A percentile compares a stretch with the other conserved stretches of the same genome.
These are phyloP conservation scores for Solanum hybrid DNA, from an alignment of 305 asterid species.

Conservation along the genomic window DNA sequence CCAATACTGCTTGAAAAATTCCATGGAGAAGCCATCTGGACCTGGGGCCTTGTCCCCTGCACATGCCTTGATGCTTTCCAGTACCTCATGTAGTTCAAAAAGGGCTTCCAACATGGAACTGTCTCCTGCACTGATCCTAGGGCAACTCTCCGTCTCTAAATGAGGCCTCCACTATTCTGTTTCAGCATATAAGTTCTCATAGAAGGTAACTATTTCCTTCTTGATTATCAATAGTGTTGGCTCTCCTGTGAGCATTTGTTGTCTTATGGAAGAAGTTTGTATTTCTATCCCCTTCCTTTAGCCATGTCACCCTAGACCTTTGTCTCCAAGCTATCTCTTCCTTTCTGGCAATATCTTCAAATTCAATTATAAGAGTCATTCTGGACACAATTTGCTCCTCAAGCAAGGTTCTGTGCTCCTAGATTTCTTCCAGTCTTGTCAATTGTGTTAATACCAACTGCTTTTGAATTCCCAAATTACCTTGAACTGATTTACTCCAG, in stretches of 20 bases:
- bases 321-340: neutral
- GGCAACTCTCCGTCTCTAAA: neutral
- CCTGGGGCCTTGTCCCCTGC: neutral
- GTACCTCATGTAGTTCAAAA: neutral
- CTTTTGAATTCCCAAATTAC: neutral
- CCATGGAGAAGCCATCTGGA: neutral
- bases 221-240: neutral
- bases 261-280: neutral
- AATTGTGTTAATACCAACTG: neutral
- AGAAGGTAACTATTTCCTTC: neutral
- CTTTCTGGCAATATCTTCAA: neutral
- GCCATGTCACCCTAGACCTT: neutral
- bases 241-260: neutral
- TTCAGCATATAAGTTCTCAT: neutral
- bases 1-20: neutral
- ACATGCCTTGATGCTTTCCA: neutral
- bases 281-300: neutral
- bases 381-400: neutral
- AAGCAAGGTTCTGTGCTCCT: neutral
- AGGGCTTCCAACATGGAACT: neutral
- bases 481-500: neutral
- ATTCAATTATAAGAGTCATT: neutral
- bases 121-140: neutral
- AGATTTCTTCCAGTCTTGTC: neutral
- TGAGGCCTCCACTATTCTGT: neutral